Percentiles rank a stretch among this genome's conserved stretches.
Evolutionary conservation across 768 basidiomycete species (phyloP).

Genomic region (Nidularia pulvinata): DNA sequence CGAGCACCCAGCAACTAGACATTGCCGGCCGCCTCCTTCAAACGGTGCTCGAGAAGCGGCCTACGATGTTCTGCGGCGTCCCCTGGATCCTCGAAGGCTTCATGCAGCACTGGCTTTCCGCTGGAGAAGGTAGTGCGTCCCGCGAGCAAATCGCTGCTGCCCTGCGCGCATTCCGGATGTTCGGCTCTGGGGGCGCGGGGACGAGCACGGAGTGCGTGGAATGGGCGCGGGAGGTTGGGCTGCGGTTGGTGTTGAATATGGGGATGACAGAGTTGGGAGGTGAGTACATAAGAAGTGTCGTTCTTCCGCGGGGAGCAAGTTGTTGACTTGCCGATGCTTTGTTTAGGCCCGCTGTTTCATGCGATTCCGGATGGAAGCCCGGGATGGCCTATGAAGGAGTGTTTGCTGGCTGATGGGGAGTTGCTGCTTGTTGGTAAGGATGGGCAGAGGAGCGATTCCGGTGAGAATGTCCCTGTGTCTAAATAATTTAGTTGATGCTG

Average conservation of each 20-base stretch:
- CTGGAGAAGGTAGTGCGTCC: constrained; percentile 6
- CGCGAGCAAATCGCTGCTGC: constrained; percentile 2
- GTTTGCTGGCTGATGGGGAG: constrained; percentile 17
- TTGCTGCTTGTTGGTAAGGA: constrained; percentile 20
- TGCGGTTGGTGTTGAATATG: constrained; percentile 27
- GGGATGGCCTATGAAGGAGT: constrained; percentile 18
- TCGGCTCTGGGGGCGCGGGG: constrained; percentile 24
- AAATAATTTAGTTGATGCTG: neutral
- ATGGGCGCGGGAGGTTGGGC: constrained; percentile 19
- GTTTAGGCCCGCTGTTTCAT: constrained; percentile 24
- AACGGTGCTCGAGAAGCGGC: constrained; percentile 17
- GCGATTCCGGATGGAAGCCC: constrained; percentile 12
- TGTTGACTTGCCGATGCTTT: neutral
- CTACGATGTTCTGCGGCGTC: constrained; percentile 23
- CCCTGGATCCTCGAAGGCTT: constrained; percentile 30
- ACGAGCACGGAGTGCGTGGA: constrained; percentile 20
- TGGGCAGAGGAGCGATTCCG: constrained; percentile 12
- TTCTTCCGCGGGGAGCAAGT: neutral
- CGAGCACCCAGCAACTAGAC: constrained; percentile 12
- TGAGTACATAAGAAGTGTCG: constrained; percentile 5
- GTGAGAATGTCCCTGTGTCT: constrained; percentile 7
- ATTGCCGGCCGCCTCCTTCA: constrained; percentile 18
- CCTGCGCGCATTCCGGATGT: constrained; percentile 19
- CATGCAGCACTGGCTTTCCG: constrained; percentile 13
- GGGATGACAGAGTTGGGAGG: constrained; percentile 34